Base-by-base conservation (phyloP, 805 yeast genomes). In the Babjeviella inositovora region DNA sequence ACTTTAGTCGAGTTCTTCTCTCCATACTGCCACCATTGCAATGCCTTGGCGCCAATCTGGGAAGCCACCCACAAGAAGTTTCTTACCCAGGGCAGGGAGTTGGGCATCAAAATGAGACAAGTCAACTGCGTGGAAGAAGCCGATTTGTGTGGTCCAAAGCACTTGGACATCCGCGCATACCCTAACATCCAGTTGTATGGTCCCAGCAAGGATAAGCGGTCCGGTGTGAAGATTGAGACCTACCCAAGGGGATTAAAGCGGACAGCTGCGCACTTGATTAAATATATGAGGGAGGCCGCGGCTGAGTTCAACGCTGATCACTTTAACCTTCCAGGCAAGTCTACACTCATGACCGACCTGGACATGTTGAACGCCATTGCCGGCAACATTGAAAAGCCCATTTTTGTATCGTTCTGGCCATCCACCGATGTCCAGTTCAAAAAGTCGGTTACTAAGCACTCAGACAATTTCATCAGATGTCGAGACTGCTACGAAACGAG, bases 1-100 rank as follows among this genome's bases (percentile, higher is more conserved):
- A 74, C 84, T 37, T 59, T 87, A 38, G 72, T 87, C 16, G 95
- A 87, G 48, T 85, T 82, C 47, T 90, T 50, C 42, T 81, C 94
- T 15, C 98, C 98, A 0, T 73, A 73, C 38, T 90, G 98, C 43
- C 43, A 53, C 6, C 97, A 87, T 47, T 90, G 98, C 50, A 62
- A 53, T 30, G 56, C 50, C 6, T 50, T 90, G 25, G 90, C 80
- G 2, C 97, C 98, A 2, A 58, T 51, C 6, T 90, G 97, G 96
- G 62, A 69, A 28, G 54, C 61, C 26, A 62, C 87, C 1, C 79
- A 68, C 49, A 35, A 52, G 13, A 42, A 45, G 4, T 62, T 66
- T 34, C 44, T 57, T 17, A 41, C 46, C 7, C 70, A 65, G 18
- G 58, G 61, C 21, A 39, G 50, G 10, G 34, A 45, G 6, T 33